Evolutionary conservation across 2,329 filamentous ascomycete species (phyloP), one percentile per base, ranked within the genome.

Genomic region (Arthrobotrys iridis): DNA sequence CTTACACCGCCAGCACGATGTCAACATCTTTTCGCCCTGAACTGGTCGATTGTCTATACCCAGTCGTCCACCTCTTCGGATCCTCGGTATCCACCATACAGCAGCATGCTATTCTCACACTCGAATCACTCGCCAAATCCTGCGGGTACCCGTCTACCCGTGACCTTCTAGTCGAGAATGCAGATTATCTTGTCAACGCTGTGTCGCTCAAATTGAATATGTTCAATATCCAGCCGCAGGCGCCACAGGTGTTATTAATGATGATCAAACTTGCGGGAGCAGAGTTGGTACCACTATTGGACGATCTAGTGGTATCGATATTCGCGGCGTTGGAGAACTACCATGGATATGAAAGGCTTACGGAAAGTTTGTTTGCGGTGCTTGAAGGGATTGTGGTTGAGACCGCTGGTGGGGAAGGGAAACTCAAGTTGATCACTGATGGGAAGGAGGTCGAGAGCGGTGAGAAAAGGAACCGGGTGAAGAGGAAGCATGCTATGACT

Each of bases 141-240:
- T 97, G 93, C 79, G 88, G 87, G 1, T 99, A 98, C 79, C 76
- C 80, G 0, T 89, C 86, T 78, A 90, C 94, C 3, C 90, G 90
- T 24, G 88, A 91, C 13, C 84, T 99, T 77, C 90, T 99, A 40
- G 87, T 98, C 26, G 89, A 91, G 60, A 99, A 99, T 76, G 93
- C 93, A 13, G 95, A 99, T 82, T 99, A 99, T 81, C 91, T 99
- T 83, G 90, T 98, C 75, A 98, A 98, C 80, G 92, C 95, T 0
- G 88, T 99, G 13, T 92, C 92, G 0, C 83, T 98, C 74, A 91
- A 93, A 76, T 86, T 99, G 5, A 97, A 97, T 79, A 92, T 92
- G 0, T 92, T 97, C 77, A 93, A 97, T 77, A 90, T 98, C 60
- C 94, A 93, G 0, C 93, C 94, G 0, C 91, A 96, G 77, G 93